Percentiles rank a stretch among this genome's conserved stretches.
These are phyloP conservation scores for Mycena maculata DNA, from an alignment of 768 basidiomycete genomes.

Conservation along the genomic window DNA sequence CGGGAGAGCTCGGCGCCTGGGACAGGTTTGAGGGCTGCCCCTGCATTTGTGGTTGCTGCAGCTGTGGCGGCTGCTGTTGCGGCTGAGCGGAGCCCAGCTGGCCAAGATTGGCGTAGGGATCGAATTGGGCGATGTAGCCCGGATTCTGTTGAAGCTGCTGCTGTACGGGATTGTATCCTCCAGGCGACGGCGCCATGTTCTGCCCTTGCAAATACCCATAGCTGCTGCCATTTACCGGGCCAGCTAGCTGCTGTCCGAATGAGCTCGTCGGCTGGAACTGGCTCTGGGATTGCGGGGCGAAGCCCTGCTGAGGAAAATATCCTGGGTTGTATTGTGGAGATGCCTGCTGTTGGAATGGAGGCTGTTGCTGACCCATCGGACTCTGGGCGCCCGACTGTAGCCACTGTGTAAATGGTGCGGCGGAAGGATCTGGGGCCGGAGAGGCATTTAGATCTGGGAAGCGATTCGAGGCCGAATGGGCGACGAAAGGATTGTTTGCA, in stretches of 20 bases:
- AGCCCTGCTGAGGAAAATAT: conserved; percentile 31
- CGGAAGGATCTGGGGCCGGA: conserved; percentile 31
- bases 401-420: conserved; percentile 56
- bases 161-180: conserved; percentile 55
- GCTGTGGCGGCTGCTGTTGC: conserved; percentile 46
- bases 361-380: conserved; percentile 48
- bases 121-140: conserved; percentile 61
- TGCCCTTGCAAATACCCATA: conserved; percentile 42
- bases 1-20: conserved; percentile 23
- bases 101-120: conserved; percentile 61
- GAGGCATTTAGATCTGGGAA: conserved; percentile 70
- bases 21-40: conserved; percentile 36
- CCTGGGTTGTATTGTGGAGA: conserved; percentile 18
- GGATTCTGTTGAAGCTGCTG: conserved; percentile 61
- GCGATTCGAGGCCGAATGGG: conserved; percentile 57
- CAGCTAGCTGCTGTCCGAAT: conserved; percentile 66
- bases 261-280: conserved; percentile 64
- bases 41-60: conserved; percentile 33
- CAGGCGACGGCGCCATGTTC: conserved; percentile 39
- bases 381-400: conserved; percentile 37
- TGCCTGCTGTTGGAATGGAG: conserved; percentile 50
- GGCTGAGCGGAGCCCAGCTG: too few relatives aligned
- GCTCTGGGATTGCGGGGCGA: conserved; percentile 23
- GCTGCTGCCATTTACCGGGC: conserved; percentile 38
- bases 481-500: conserved; percentile 78